phyloP scores from a whole-genome alignment of 164 flowering plant species.

The Vitis rupestris region DNA sequence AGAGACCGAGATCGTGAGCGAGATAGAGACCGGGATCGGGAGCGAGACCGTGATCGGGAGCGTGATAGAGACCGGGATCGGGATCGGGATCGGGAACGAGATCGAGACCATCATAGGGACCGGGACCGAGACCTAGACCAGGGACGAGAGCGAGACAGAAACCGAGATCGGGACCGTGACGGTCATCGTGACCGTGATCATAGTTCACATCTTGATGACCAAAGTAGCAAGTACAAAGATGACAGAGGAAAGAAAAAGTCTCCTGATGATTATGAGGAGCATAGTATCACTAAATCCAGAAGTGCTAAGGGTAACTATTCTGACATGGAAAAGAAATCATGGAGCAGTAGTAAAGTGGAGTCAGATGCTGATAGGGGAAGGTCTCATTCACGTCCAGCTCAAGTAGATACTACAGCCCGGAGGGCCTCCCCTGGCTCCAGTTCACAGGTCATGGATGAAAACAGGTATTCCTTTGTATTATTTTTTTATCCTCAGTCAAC shows the following conservation, averaged over 20 bases:
- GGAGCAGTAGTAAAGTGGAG: slow-evolving; percentile 21
- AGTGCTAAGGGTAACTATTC: slow-evolving; percentile 14
- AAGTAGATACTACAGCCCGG: slow-evolving; percentile 11
- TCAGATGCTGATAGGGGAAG: slow-evolving; percentile 29
- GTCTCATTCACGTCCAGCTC: slow-evolving; percentile 25
- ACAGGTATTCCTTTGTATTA: slow-evolving; percentile 18
- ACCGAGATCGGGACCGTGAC: too few relatives aligned
- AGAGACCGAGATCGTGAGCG: slow-evolving; percentile 11
- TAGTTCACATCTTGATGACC: slow-evolving; percentile 22
- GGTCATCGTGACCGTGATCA: slow-evolving; percentile 3
- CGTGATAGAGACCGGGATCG: slow-evolving; percentile 7
- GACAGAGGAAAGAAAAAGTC: slow-evolving; percentile 32
- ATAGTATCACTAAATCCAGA: slow-evolving; percentile 19
- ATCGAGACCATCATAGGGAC: slow-evolving; percentile 12
- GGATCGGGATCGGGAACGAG: slow-evolving; percentile 16
- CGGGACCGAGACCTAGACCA: slow-evolving; percentile 2
- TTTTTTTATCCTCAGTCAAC: not conserved
- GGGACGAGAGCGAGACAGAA: not conserved
- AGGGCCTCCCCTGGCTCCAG: slow-evolving; percentile 21
- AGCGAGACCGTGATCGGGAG: slow-evolving; percentile 3
- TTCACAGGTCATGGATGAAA: slow-evolving; percentile 23
- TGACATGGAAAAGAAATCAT: slow-evolving; percentile 24
- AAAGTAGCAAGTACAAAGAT: slow-evolving; percentile 20
- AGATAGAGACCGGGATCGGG: slow-evolving; percentile 5
- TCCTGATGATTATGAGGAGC: slow-evolving; percentile 30